phyloP scores from a whole-genome alignment of 192 early-diverging fungal genomes.

The Martensiomyces pterosporus region DNA sequence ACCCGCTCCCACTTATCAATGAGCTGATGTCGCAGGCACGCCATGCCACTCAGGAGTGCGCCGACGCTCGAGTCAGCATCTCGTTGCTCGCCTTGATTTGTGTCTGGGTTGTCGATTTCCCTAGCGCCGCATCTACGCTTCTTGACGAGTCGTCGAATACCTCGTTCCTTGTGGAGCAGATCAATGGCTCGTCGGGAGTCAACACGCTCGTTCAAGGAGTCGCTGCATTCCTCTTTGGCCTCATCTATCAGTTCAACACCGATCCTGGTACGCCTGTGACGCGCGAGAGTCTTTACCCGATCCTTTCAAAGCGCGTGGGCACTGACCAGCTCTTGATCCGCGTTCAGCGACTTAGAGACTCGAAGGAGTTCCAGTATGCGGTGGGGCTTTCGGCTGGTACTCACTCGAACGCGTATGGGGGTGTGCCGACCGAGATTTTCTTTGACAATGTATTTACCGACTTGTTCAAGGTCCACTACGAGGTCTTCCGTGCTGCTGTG shows the following conservation, averaged over 20 bases:
- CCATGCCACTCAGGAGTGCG: constrained; percentile 58
- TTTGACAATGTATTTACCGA: constrained; percentile 85
- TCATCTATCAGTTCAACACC: constrained; percentile 86
- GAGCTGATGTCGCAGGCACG: constrained; percentile 66
- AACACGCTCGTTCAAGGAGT: too few species aligned
- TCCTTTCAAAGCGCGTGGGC: constrained; percentile 83
- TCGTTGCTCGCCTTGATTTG: constrained; percentile 77
- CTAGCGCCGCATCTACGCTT: constrained; percentile 74
- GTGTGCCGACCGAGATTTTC: constrained; percentile 62
- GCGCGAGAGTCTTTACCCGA: constrained; percentile 66
- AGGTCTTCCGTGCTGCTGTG: constrained; percentile 49
- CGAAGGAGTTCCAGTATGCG: constrained; percentile 73
- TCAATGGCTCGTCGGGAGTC: constrained; percentile 74
- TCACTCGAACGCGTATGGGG: constrained; percentile 58
- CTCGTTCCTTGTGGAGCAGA: constrained; percentile 88
- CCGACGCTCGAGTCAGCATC: constrained; percentile 68
- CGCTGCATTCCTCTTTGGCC: too few species aligned
- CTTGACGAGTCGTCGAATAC: constrained; percentile 86
- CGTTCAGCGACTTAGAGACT: constrained; percentile 80
- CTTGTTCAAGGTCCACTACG: constrained; percentile 76
- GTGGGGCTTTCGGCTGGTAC: constrained; percentile 59
- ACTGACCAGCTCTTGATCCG: constrained; percentile 79
- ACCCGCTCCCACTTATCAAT: constrained; percentile 84
- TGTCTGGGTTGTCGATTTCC: constrained; percentile 82
- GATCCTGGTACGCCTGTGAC: constrained; percentile 72